Conservation (phyloP, 2,329 filamentous ascomycete genomes). For the Aschersonia sp. region DNA sequence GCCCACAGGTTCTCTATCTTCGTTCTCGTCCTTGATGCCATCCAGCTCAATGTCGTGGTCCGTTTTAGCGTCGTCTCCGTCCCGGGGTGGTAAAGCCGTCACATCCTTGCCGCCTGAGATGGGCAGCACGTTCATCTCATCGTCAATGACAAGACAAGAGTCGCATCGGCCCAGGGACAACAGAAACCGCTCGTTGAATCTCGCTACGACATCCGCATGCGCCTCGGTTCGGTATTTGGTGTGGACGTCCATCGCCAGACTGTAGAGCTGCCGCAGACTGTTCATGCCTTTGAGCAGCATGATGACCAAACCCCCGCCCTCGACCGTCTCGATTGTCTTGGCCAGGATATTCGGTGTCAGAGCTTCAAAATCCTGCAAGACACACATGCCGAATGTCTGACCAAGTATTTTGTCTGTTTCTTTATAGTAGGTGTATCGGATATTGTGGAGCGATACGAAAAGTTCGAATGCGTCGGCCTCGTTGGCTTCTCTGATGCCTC, state of each 20-base stretch:
- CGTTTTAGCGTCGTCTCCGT: conserved; percentile 58
- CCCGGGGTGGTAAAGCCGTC: conserved; percentile 62
- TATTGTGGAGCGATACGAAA: conserved; percentile 90
- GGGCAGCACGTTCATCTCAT: conserved; percentile 91
- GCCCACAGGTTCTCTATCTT: conserved; percentile 75
- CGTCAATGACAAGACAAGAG: conserved; percentile 88
- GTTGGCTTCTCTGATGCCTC: conserved; percentile 84
- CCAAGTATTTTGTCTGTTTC: conserved; percentile 98
- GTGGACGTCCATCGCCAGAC: conserved; percentile 94
- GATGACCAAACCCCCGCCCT: conserved; percentile 85
- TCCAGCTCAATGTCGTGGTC: conserved; percentile 64
- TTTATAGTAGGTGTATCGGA: conserved; percentile 99
- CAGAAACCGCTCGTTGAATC: conserved; percentile 97
- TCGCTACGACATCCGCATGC: conserved; percentile 82
- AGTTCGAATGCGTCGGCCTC: conserved; percentile 92
- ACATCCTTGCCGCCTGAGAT: conserved; percentile 93
- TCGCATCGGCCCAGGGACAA: conserved; percentile 91
- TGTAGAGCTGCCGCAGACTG: conserved; percentile 94
- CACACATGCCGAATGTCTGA: conserved; percentile 97
- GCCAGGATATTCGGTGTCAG: conserved; percentile 94
- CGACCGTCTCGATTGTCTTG: conserved; percentile 90
- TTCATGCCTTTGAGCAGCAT: conserved; percentile 90
- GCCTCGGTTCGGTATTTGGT: conserved; percentile 93
- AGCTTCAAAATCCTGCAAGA: conserved; percentile 94
- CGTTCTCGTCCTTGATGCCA: conserved; percentile 72